These are phyloP conservation scores for Coniochaeta sp. DNA, from an alignment of 2,329 filamentous ascomycete species.

Conservation along the genomic window DNA sequence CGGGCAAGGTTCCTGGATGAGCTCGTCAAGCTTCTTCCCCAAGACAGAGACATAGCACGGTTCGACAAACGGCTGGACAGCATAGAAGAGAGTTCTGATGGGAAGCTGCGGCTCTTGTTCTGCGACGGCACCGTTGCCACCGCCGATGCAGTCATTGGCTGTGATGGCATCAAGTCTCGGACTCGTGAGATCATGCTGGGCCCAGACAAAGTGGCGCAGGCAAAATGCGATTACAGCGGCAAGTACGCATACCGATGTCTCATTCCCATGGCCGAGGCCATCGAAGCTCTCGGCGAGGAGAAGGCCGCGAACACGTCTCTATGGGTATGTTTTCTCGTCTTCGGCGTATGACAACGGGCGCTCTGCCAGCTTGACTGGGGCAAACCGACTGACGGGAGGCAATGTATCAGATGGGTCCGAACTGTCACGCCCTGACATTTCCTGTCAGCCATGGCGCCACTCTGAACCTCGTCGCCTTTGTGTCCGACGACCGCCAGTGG, in stretches of 20 bases:
- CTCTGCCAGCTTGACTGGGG: too few species aligned
- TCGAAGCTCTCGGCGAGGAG: conserved; percentile 37
- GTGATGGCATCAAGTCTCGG: conserved; percentile 54
- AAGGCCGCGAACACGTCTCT: conserved; percentile 18
- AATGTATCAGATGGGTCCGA: conserved; percentile 31
- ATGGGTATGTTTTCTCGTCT: conserved; percentile 13
- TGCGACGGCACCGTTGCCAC: conserved; percentile 18
- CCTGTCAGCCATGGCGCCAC: conserved; percentile 47
- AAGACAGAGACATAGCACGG: conserved; percentile 10
- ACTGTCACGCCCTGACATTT: conserved; percentile 54
- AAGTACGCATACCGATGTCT: conserved; percentile 50
- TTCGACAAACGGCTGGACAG: conserved; percentile 21
- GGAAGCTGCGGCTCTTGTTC: conserved; percentile 14
- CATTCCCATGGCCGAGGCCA: conserved; percentile 43
- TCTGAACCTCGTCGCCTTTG: conserved; percentile 44
- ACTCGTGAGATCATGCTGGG: conserved; percentile 46
- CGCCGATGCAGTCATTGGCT: conserved; percentile 38
- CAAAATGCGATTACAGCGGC: conserved; percentile 40
- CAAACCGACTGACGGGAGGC: conserved; percentile 8
- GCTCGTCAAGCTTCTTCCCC: conserved; percentile 16
- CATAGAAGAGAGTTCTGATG: conserved; percentile 14
- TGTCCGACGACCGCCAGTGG: conserved; percentile 24
- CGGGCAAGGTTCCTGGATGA: conserved; percentile 19
- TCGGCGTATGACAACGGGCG: background rate
- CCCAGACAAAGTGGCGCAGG: conserved; percentile 29